Percentiles rank a stretch among this genome's conserved stretches.
Conservation (phyloP, 139 green algal genomes). For the Haematococcus sp. region DNA sequence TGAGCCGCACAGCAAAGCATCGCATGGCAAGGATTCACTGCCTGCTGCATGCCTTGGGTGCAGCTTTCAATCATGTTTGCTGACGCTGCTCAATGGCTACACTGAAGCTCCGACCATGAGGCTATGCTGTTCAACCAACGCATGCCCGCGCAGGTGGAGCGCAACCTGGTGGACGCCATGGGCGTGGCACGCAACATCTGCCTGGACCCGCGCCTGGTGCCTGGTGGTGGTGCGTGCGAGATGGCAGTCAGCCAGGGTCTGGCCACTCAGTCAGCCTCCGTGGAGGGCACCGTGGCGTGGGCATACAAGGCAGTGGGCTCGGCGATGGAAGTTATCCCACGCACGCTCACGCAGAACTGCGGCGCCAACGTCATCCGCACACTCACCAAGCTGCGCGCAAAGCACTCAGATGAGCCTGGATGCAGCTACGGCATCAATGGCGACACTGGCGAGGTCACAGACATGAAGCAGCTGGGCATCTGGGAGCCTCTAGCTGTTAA, state of each 20-base stretch:
- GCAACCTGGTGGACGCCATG: conserved; percentile 95
- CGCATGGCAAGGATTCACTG: too few relatives aligned
- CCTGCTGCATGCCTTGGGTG: neutral
- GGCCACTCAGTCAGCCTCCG: conserved; percentile 1
- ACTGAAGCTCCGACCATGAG: too few relatives aligned
- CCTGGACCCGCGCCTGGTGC: conserved; percentile 88
- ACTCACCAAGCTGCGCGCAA: conserved; percentile 95
- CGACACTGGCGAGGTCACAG: conserved; percentile 78
- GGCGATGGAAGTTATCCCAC: conserved; percentile 97
- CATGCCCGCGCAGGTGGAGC: conserved; percentile 83
- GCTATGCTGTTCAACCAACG: too few relatives aligned
- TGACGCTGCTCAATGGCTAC: too few relatives aligned
- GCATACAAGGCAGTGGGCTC: conserved; percentile 74
- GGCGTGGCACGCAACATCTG: conserved; percentile 96
- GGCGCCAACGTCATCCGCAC: conserved; percentile 97
- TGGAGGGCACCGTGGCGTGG: conserved; percentile 51
- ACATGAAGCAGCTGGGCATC: conserved; percentile 95
- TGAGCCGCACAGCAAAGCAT: too few relatives aligned
- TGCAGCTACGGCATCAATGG: conserved; percentile 86
- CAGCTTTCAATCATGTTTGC: too few relatives aligned
- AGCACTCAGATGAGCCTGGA: conserved; percentile 45
- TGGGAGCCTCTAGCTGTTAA: conserved; percentile 97
- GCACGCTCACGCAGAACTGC: conserved; percentile 97
- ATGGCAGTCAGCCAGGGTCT: conserved; percentile 84
- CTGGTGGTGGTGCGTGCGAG: conserved; percentile 95